Percentiles rank a stretch among this genome's conserved stretches.
phyloP scores from a whole-genome alignment of 2,329 filamentous ascomycete species.

The Hypoxylon sp. region DNA sequence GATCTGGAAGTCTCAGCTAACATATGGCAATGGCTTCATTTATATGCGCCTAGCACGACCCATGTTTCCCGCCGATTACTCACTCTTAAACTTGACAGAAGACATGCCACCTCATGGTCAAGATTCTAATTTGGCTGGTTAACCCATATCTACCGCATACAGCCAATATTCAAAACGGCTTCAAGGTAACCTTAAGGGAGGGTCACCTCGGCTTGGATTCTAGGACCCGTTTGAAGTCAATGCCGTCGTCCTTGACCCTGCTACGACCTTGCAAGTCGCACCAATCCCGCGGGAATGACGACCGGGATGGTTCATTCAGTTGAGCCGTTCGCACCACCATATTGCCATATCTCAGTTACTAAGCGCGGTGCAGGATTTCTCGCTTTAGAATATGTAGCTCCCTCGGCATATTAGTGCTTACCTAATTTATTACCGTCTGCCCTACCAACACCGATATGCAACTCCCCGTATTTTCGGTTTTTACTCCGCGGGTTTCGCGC shows the following conservation, averaged over 20 bases:
- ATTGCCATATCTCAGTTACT: not conserved
- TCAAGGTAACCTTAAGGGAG: not conserved
- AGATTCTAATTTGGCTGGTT: not conserved
- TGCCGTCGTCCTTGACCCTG: not conserved
- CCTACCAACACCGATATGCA: not conserved
- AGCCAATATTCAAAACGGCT: conserved; percentile 9
- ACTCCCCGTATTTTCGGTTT: not conserved
- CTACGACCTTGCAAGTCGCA: not conserved
- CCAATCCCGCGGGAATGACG: not conserved
- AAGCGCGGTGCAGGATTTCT: too few species aligned
- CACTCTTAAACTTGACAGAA: not conserved
- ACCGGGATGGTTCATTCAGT: not conserved
- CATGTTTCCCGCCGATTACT: not conserved
- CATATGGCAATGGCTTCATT: conserved; percentile 8
- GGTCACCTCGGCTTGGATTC: conserved; percentile 7
- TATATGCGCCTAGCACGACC: conserved; percentile 10
- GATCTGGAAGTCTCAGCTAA: not conserved
- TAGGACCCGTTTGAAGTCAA: not conserved
- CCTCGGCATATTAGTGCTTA: not conserved
- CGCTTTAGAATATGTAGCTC: not conserved
- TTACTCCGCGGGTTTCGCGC: not conserved
- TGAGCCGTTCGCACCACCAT: not conserved
- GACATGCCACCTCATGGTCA: not conserved
- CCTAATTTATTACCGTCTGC: not conserved
- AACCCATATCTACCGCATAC: not conserved